phyloP scores from a whole-genome alignment of 192 early-diverging fungal genomes.

The Rhizophlyctis rosea region DNA sequence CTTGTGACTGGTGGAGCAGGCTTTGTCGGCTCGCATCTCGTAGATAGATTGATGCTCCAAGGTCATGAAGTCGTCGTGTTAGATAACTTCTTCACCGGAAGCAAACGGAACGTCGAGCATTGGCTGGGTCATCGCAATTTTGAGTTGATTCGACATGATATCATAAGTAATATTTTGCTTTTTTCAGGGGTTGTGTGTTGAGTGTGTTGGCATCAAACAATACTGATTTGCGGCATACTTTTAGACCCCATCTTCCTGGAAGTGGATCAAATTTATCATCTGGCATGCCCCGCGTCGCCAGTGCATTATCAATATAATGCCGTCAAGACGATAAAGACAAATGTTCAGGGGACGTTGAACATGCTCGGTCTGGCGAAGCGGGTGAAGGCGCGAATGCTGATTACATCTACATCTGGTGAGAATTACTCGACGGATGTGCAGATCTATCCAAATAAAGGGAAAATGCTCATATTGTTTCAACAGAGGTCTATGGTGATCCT shows the following conservation, averaged over 20 bases:
- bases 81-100: conserved; percentile 82
- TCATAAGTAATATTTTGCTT: conserved; percentile 47
- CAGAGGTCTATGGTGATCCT: conserved; percentile 81
- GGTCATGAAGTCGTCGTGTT: conserved; percentile 76
- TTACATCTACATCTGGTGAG: conserved; percentile 79
- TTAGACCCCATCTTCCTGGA: conserved; percentile 76
- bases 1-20: conserved; percentile 88
- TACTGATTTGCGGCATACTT: background rate
- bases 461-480: too few species aligned
- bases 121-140: conserved; percentile 83
- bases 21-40: conserved; percentile 84
- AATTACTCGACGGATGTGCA: too few species aligned
- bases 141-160: conserved; percentile 76
- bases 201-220: background rate
- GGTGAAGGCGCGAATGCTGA: conserved; percentile 72
- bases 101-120: conserved; percentile 71
- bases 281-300: conserved; percentile 82
- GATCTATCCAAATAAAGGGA: too few species aligned
- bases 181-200: background rate
- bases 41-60: conserved; percentile 76
- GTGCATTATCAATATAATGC: conserved; percentile 87
- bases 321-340: conserved; percentile 81
- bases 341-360: conserved; percentile 80
- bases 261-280: conserved; percentile 80
- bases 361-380: conserved; percentile 82